A percentile compares a stretch with the other conserved stretches of the same genome.
Evolutionary conservation across 2,329 filamentous ascomycete genomes (phyloP).

Genomic region (Fusarium camptoceras): DNA sequence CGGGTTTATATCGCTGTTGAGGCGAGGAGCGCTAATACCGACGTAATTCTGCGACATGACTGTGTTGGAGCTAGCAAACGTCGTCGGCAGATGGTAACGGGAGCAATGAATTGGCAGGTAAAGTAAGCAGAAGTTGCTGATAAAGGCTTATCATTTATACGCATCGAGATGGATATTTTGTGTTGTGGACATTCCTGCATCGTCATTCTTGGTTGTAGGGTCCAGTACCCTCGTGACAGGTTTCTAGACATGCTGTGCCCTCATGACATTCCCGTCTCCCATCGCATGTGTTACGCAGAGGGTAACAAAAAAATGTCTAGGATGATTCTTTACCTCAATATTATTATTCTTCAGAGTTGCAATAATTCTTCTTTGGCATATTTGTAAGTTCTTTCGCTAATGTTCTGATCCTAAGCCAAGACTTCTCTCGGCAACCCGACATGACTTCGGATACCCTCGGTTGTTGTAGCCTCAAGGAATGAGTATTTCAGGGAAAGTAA

Average conservation of each 20-base stretch:
- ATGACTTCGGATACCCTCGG: background rate
- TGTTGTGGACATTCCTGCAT: background rate
- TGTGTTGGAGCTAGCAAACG: conserved; percentile 22
- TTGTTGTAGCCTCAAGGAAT: background rate
- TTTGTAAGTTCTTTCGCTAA: fast-evolving
- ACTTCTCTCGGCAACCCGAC: background rate
- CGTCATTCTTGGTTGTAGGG: background rate
- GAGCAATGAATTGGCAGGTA: conserved; percentile 21
- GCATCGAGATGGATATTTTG: background rate
- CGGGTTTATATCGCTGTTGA: fast-evolving
- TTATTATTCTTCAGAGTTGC: fast-evolving
- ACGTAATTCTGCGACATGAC: conserved; percentile 33
- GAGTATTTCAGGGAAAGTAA: fast-evolving
- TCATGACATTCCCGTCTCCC: background rate
- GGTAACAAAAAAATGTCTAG: fast-evolving
- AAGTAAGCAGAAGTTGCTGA: background rate
- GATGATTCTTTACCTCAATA: fast-evolving
- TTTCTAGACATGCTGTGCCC: background rate
- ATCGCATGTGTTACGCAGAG: background rate
- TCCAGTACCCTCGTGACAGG: background rate
- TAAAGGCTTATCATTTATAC: background rate
- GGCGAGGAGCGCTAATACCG: conserved; percentile 30
- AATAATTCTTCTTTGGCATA: background rate
- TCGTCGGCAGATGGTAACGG: conserved; percentile 37
- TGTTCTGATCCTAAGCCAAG: background rate